A percentile compares a stretch with the other conserved stretches of the same genome.
Conservation (phyloP, 176 grass and related monocot species). For the Paspalum notatum region DNA sequence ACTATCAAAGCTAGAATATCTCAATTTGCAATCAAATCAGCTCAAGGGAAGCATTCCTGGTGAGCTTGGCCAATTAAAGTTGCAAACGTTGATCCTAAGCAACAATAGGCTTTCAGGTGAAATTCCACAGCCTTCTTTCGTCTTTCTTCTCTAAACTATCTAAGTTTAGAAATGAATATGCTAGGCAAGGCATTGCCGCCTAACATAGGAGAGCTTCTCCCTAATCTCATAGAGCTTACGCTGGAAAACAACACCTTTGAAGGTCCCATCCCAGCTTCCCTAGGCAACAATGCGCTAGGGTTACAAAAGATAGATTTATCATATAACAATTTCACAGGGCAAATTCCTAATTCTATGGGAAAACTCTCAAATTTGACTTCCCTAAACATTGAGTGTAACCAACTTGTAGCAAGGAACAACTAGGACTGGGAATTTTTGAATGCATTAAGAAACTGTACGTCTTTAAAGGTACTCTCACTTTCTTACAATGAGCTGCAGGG, state of each 20-base stretch:
- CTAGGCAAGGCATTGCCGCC: slow-evolving; percentile 8
- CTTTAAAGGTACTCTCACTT: neutral
- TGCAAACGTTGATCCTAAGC: rapidly evolving
- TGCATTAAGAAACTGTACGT: slow-evolving; percentile 24
- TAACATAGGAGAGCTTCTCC: slow-evolving; percentile 30
- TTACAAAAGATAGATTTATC: slow-evolving; percentile 26
- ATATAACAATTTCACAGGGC: neutral
- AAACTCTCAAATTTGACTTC: neutral
- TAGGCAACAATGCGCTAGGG: slow-evolving; percentile 21
- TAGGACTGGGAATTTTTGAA: slow-evolving; percentile 42
- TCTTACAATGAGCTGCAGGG: slow-evolving; percentile 31
- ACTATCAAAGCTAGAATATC: neutral
- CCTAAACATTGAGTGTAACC: neutral
- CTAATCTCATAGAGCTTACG: neutral
- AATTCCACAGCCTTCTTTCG: neutral
- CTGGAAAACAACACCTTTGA: neutral
- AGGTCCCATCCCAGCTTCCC: slow-evolving; percentile 44
- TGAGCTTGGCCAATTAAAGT: neutral
- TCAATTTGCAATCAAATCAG: neutral
- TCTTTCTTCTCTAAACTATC: neutral
- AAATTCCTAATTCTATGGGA: slow-evolving; percentile 35
- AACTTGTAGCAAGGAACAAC: slow-evolving; percentile 22
- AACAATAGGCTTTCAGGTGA: neutral
- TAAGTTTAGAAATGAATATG: neutral
- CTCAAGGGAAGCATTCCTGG: neutral